These are phyloP conservation scores for Rhododendron williamsianum DNA, from an alignment of 148 eudicot genomes.

Conservation along the genomic window DNA sequence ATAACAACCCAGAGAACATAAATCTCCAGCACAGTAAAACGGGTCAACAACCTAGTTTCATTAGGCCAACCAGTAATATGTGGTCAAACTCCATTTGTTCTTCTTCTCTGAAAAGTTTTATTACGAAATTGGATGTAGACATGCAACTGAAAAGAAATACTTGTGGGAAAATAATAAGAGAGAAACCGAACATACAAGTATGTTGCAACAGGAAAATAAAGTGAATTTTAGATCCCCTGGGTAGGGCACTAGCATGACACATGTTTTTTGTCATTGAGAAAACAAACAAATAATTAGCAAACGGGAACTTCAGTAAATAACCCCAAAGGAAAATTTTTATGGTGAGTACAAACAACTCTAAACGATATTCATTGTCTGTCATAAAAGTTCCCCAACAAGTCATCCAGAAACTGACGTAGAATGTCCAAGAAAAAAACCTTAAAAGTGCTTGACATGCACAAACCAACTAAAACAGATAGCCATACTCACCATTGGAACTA, in stretches of 20 bases:
- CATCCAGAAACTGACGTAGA: background rate
- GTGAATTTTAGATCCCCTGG: background rate
- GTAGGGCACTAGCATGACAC: background rate
- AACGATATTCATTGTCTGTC: background rate
- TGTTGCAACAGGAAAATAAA: background rate
- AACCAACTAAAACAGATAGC: background rate
- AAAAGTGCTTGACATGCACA: background rate
- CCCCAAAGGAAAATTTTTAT: background rate
- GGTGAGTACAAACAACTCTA: background rate
- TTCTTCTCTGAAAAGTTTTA: background rate
- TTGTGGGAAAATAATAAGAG: too few relatives aligned
- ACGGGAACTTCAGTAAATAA: background rate
- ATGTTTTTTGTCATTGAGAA: background rate
- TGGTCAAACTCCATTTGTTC: background rate
- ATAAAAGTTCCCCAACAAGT: background rate
- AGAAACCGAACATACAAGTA: background rate
- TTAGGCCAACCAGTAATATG: background rate
- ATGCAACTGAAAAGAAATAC: background rate
- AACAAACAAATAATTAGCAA: background rate
- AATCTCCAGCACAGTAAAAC: background rate
- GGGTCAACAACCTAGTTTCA: background rate
- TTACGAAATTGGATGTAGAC: background rate
- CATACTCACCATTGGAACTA: conserved; percentile 87
- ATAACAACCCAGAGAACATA: background rate
- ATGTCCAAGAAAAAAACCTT: background rate